Evolutionary conservation across 202 grass and related monocot genomes (phyloP), one percentile per base, ranked within the genome.

Genomic region (Digitaria exilis): DNA sequence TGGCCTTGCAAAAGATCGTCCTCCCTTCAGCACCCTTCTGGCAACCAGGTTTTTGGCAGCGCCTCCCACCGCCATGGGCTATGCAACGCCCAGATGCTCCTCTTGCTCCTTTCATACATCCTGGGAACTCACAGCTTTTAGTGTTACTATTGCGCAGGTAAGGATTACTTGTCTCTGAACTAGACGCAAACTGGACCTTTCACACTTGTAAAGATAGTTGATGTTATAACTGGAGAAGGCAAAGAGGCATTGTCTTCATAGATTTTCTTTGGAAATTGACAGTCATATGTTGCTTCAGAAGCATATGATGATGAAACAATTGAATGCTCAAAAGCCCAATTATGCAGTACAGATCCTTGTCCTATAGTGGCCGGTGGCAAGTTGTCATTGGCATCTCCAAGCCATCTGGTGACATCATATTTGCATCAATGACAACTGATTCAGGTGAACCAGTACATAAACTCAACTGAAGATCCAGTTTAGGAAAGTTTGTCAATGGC

Each of bases 1-100:
- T 95, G 96, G 90, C 92, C 82, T 98, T 98, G 85, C 96, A 98
- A 84, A 88, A 98, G 74, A 98, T 95, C 6, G 96, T 98, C 79
- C 68, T 93, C 29, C 96, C 96, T 80, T 98, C 96, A 65, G 96
- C 96, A 25, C 96, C 90, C 82, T 95, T 98, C 19, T 90, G 89
- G 82, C 92, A 98, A 51, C 92, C 89, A 80, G 49, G 31, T 65
- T 91, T 94, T 42, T 93, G 89, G 82, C 96, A 98, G 52, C 92
- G 68, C 49, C 77, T 76, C 31, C 96, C 96, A 28, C 96, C 96
- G 29, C 96, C 96, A 87, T 98, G 96, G 73, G 89, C 92, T 86
- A 98, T 95, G 85, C 96, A 98, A 74, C 57, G 76, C 39, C 92
- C 92, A 24, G 96, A 93, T 19, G 92, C 84, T 49, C 96, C 96